Percentiles rank a stretch among this genome's conserved stretches.
phyloP scores from a whole-genome alignment of 305 asterid genomes.

The Fraxinus sp. region DNA sequence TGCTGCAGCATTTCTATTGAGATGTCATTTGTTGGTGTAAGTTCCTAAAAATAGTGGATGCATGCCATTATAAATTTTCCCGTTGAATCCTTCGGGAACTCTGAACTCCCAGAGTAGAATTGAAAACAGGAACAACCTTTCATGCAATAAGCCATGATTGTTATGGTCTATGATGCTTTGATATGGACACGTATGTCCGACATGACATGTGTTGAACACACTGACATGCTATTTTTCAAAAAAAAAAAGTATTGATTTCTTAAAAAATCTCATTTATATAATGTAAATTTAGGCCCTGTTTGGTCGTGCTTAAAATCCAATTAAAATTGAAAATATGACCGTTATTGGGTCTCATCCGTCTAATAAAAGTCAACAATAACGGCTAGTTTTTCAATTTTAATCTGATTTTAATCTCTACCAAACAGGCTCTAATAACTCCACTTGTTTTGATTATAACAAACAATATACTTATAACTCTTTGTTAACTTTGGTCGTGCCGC shows the following conservation, averaged over 20 bases:
- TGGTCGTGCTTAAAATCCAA: too few relatives aligned
- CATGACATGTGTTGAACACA: background rate
- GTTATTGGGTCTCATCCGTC: too few relatives aligned
- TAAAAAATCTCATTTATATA: background rate
- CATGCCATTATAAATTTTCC: constrained; percentile 11
- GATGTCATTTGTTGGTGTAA: background rate
- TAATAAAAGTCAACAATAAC: too few relatives aligned
- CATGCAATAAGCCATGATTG: background rate
- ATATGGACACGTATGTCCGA: background rate
- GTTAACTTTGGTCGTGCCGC: too few relatives aligned
- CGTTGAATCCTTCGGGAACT: constrained; percentile 5
- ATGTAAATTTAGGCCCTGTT: background rate
- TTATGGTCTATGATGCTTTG: background rate
- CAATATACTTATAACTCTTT: too few relatives aligned
- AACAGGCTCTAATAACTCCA: too few relatives aligned
- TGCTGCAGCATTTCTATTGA: background rate
- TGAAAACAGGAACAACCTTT: constrained; percentile 4
- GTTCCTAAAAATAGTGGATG: background rate
- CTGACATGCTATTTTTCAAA: background rate
- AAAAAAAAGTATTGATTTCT: background rate
- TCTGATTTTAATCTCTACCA: too few relatives aligned
- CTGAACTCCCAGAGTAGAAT: constrained; percentile 18
- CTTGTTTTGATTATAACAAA: too few relatives aligned
- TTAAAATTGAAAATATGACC: too few relatives aligned
- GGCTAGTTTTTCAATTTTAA: too few relatives aligned